Base-by-base conservation (phyloP, 2,329 filamentous ascomycete species). In the Teratosphaeria viscida region DNA sequence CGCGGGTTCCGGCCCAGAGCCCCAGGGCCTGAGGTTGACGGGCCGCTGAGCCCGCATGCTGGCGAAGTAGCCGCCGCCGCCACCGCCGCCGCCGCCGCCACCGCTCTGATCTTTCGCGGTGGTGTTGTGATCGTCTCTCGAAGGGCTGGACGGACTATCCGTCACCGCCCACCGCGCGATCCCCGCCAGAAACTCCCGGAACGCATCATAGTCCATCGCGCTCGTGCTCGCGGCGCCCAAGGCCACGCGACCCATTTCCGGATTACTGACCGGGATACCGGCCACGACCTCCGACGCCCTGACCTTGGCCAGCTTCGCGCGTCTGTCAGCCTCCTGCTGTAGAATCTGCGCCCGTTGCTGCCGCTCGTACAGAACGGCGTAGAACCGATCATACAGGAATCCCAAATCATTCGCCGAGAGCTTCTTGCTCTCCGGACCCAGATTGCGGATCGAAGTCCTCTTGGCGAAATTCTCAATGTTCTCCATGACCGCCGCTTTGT, bases 381-480 rank as follows among this genome's bases (percentile, higher is more conserved):
- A 97, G 74, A 97, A 99, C 52, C 90, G 85, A 73, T 99, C 94
- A 70, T 99, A 99, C 26, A 97, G 78, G 49, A 90, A 88, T 34
- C 90, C 89, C 3, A 99, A 81, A 70, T 99, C 94, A 56, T 92
- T 90, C 6, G 86, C 79, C 68, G 84, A 90, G 37, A 99, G 78
- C 57, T 92, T 84, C 76, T 97, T 99, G 79, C 92, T 96, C 66
- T 99, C 94, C 0, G 92, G 91, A 0, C 94, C 94, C 29, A 99
- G 82, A 68, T 99, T 99, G 39, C 94, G 84, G 63, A 99, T 95
- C 1, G 92, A 95, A 2, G 94, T 99, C 64, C 94, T 85, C 77
- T 97, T 99, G 57, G 94, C 91, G 70, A 99, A 99, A 67, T 85
- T 96, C 76, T 97, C 94, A 69, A 99, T 97, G 65, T 92, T 96